Conservation (phyloP, 2,329 filamentous ascomycete genomes). For the Blastomyces silverae region DNA sequence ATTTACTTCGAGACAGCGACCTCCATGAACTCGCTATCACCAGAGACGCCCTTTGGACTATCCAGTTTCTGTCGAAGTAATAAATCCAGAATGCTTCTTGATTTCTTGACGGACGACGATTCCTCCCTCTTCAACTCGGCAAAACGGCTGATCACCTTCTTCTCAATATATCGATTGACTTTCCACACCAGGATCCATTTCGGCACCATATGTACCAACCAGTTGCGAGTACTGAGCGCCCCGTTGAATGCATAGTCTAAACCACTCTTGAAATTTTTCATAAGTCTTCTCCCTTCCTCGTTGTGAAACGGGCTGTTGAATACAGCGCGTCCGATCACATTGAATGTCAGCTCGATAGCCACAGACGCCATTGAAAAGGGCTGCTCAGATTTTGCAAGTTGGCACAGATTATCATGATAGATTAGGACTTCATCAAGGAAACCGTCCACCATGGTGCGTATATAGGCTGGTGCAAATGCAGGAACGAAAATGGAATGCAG, state of each 20-base stretch:
- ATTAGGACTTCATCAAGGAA: conserved; percentile 32
- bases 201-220: conserved; percentile 10
- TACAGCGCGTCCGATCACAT: conserved; percentile 24
- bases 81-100: conserved; percentile 12
- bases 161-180: conserved; percentile 15
- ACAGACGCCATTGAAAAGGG: neutral
- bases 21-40: conserved; percentile 10
- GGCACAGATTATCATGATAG: conserved; percentile 31
- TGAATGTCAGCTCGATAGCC: conserved; percentile 23
- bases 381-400: conserved; percentile 27
- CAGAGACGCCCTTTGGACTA: neutral
- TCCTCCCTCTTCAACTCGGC: conserved; percentile 1
- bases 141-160: conserved; percentile 2
- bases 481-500: conserved; percentile 40
- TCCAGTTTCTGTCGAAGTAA: conserved; percentile 8
- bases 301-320: conserved; percentile 35
- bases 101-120: conserved; percentile 6
- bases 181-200: conserved; percentile 19
- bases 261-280: conserved; percentile 17
- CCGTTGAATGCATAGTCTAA: conserved; percentile 17
- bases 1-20: conserved; percentile 12
- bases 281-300: conserved; percentile 17
- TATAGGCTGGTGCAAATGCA: conserved; percentile 30
- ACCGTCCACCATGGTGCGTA: conserved; percentile 28
- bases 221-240: conserved; percentile 27